Conservation (phyloP, 345 rosid genomes). For the Populus tremula region DNA sequence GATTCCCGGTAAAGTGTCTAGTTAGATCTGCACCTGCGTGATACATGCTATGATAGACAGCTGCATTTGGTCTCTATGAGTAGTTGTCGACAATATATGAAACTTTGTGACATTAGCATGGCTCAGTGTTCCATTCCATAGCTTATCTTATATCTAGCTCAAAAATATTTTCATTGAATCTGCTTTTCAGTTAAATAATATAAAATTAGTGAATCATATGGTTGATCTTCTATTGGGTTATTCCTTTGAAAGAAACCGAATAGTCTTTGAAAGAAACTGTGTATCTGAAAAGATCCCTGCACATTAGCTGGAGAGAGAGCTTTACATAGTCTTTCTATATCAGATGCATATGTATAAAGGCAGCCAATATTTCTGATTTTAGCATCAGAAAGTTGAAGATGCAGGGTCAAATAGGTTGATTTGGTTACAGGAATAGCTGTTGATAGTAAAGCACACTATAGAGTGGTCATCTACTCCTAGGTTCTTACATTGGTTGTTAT, state of each 20-base stretch:
- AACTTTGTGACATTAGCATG: neutral
- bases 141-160: neutral
- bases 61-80: neutral
- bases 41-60: neutral
- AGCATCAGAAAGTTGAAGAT: neutral
- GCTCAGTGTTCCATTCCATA: neutral
- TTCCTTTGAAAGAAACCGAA: neutral
- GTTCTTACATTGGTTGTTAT: neutral
- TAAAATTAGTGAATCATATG: neutral
- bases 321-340: neutral
- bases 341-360: neutral
- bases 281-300: neutral
- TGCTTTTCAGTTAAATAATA: neutral
- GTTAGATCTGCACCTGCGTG: neutral
- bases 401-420: neutral
- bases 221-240: neutral
- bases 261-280: neutral
- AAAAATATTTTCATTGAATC: neutral
- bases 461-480: neutral
- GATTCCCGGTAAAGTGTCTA: constrained; percentile 69
- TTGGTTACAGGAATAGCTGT: neutral
- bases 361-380: neutral
- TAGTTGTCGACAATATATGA: neutral
- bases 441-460: neutral
- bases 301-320: neutral